Percentiles rank a stretch among this genome's conserved stretches.
These are phyloP conservation scores for Clarireedia homoeocarpa DNA, from an alignment of 2,329 filamentous ascomycete species.

Conservation along the genomic window DNA sequence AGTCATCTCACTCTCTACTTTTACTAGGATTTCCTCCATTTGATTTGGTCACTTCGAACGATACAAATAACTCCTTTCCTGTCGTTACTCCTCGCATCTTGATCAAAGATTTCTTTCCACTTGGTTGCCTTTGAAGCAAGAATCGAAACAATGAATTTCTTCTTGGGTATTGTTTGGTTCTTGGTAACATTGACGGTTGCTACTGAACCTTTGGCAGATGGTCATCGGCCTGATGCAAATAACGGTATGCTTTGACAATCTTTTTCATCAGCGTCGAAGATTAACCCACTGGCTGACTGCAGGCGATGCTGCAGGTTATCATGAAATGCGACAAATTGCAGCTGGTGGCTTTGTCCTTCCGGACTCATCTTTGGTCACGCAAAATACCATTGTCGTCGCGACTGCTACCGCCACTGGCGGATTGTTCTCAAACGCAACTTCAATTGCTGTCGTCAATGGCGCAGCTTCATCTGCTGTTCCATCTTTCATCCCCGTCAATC, in stretches of 20 bases:
- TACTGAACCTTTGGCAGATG: neutral
- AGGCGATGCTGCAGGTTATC: neutral
- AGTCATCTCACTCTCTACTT: no score
- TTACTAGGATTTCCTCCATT: no score
- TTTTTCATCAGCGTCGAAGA: neutral
- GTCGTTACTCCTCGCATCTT: no score
- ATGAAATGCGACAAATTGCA: neutral
- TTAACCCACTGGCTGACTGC: neutral
- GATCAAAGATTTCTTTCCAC: no score
- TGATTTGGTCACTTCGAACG: no score
- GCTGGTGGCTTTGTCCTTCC: neutral
- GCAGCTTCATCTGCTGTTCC: neutral
- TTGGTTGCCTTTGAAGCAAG: no score
- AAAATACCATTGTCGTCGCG: slow-evolving; percentile 4
- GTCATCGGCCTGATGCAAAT: neutral
- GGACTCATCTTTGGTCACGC: neutral
- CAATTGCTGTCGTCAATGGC: neutral
- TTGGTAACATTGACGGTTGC: neutral
- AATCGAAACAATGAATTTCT: slow-evolving; percentile 2
- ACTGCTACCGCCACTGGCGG: neutral
- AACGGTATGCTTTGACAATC: no score
- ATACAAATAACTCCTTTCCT: no score
- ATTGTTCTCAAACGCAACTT: neutral
- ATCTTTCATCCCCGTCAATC: neutral
- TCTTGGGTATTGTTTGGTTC: neutral